Evolutionary conservation across 805 yeast species (phyloP).

Genomic region (Saccharomycopsis javanensis): DNA sequence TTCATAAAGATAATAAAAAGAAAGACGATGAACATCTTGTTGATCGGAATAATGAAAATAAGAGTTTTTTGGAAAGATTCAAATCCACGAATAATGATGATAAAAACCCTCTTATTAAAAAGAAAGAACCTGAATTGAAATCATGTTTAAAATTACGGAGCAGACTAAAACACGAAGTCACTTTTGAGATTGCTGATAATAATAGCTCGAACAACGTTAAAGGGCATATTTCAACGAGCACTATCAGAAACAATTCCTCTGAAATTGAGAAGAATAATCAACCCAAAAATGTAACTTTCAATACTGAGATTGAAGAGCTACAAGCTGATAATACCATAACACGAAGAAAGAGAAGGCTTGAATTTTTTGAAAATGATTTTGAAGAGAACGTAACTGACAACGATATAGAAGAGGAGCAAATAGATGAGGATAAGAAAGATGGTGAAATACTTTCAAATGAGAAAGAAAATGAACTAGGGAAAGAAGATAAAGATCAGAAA

Average conservation of each 20-base stretch:
- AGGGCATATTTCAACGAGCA: too few species aligned
- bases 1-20: not conserved
- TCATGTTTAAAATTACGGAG: not conserved
- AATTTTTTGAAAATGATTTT: not conserved
- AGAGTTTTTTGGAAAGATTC: not conserved
- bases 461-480: not conserved
- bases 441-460: not conserved
- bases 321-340: constrained; percentile 13
- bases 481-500: too few species aligned
- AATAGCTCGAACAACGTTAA: too few species aligned
- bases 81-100: not conserved
- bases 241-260: too few species aligned
- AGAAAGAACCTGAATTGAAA: not conserved
- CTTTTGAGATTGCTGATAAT: too few species aligned
- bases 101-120: not conserved
- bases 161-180: not conserved
- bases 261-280: too few species aligned
- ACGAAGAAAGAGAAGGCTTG: not conserved
- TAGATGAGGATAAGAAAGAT: not conserved
- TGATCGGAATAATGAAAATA: not conserved
- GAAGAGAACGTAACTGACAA: not conserved
- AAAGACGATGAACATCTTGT: not conserved
- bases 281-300: constrained; percentile 9
- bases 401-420: not conserved
- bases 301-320: constrained; percentile 9